phyloP scores from a whole-genome alignment of 192 early-diverging fungal species.

The Linnemannia zychae region DNA sequence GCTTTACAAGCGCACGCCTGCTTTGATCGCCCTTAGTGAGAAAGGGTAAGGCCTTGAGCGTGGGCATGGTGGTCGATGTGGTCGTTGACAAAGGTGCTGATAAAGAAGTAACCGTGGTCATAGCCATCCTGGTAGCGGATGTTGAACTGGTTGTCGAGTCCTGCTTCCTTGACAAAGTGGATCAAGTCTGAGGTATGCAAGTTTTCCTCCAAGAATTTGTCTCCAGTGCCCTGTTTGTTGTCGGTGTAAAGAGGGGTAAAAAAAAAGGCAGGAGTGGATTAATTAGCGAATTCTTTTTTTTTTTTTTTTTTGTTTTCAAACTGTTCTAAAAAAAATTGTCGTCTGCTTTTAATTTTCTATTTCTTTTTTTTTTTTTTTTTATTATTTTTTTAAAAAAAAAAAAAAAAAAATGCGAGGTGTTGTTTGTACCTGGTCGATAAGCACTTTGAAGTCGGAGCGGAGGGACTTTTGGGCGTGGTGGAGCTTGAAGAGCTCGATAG shows the following conservation, averaged over 20 bases:
- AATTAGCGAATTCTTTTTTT: neutral
- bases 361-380: neutral
- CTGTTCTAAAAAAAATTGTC: too few species aligned
- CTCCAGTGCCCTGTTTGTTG: constrained; percentile 75
- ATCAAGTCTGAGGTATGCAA: constrained; percentile 75
- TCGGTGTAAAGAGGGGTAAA: constrained; percentile 35
- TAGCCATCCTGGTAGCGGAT: constrained; percentile 83
- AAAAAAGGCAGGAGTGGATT: neutral
- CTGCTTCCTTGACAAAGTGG: constrained; percentile 58
- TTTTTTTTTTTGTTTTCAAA: neutral
- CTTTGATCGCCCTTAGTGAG: neutral
- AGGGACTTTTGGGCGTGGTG: constrained; percentile 51
- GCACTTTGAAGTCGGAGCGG: constrained; percentile 34
- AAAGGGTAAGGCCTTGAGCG: constrained; percentile 41
- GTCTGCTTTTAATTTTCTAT: neutral
- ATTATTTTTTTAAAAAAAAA: neutral
- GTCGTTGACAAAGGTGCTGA: constrained; percentile 82
- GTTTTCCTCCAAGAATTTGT: constrained; percentile 76
- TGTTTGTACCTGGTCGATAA: constrained; percentile 41
- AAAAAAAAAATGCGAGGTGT: neutral
- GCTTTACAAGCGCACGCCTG: neutral
- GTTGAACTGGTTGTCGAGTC: constrained; percentile 62
- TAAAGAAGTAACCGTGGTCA: constrained; percentile 91
- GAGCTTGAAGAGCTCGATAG: constrained; percentile 73
- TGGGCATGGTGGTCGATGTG: constrained; percentile 84